Base-by-base conservation (phyloP, 2,329 filamentous ascomycete species). In the Teratosphaeria nubilosa region DNA sequence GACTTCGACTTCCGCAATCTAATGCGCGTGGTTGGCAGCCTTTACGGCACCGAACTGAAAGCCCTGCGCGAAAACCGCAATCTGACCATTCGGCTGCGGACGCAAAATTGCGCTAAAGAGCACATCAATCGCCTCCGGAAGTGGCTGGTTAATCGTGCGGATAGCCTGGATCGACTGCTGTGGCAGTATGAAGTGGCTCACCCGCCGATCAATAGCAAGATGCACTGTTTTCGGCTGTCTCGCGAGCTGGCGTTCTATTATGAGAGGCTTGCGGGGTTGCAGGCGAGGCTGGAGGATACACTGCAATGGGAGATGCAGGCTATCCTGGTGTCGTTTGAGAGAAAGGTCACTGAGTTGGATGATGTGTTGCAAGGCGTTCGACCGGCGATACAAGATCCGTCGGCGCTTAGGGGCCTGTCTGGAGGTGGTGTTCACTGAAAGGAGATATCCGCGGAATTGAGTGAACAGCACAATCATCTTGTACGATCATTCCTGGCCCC, bases 31-130 rank as follows among this genome's bases (percentile, higher is more conserved):
- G 58, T 62, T 1, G 60, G 57, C 11, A 61, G 62, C 16, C 63
- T 70, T 4, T 69, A 69, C 60, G 54, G 56, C 32, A 63, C 58
- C 11, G 67, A 70, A 50, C 62, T 68, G n/a, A 69, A 66, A 60
- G 60, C 66, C 5, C 58, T 70, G 0, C 66, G 67, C 5, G 11
- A 30, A 1, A 70, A 70, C 41, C 37, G 54, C 4, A 59, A 57
- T 34, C 59, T 70, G 10, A 57, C 45, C 13, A 59, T 70, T 6
- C 51, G 52, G 3, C 53, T 65, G 13, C 52, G 55, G 14, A 54
- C 62, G 24, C 58, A 55, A 30, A 62, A 61, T 20, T 61, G 58
- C 56, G 50, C 37, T 1, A 52, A 50, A 24, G 56, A 60, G 14
- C 56, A 60, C 22, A 32, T 63, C 31, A 53, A 57, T 4, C 50